These are phyloP conservation scores for Venturia aucupariae DNA, from an alignment of 2,329 filamentous ascomycete genomes.

Conservation along the genomic window DNA sequence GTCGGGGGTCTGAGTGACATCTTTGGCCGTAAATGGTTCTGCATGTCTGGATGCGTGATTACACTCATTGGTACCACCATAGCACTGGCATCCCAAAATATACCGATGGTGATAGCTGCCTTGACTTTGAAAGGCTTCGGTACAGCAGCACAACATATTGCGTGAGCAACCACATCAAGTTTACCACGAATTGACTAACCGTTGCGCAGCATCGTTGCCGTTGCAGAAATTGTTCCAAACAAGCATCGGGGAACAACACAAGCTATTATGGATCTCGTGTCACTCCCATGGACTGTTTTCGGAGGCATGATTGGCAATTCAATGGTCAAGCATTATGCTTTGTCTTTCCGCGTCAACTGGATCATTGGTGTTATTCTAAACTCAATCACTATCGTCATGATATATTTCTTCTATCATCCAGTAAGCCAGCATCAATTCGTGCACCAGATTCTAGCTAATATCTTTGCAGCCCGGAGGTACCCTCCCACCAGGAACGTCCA, in stretches of 20 bases:
- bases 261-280: conserved; percentile 12
- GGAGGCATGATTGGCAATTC: conserved; percentile 8
- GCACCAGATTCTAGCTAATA: not conserved
- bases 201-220: not conserved
- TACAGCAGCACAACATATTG: conserved; percentile 9
- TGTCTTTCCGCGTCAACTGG: conserved; percentile 11
- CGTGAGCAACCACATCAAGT: not conserved
- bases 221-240: conserved; percentile 14
- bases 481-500: not conserved
- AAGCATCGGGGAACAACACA: conserved; percentile 14
- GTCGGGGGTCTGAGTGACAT: conserved; percentile 15
- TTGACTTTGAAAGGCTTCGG: conserved; percentile 13
- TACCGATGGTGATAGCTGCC: conserved; percentile 13
- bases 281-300: conserved; percentile 14
- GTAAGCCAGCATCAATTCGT: not conserved
- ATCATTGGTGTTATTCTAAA: conserved; percentile 14
- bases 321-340: conserved; percentile 11
- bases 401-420: conserved; percentile 14
- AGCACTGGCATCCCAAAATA: conserved; percentile 1
- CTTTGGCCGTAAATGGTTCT: conserved; percentile 14
- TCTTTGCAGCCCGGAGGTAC: not conserved
- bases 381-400: not conserved
- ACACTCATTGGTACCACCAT: conserved; percentile 3
- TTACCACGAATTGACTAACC: not conserved
- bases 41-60: conserved; percentile 10